Evolutionary conservation across 345 rosid genomes (phyloP).

Genomic region (Pugionium dolabratum): DNA sequence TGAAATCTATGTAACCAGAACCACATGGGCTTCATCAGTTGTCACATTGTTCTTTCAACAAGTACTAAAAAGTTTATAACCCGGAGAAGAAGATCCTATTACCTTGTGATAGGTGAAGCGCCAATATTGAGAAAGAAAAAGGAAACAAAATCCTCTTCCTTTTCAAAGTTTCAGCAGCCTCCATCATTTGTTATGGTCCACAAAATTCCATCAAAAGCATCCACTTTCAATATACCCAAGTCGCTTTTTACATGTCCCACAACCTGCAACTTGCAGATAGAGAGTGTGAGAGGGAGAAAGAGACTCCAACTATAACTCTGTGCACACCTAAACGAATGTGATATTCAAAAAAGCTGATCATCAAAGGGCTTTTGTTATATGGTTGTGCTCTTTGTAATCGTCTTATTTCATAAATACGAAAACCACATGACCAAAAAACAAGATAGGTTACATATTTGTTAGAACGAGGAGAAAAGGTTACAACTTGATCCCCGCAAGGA

Average conservation of each 20-base stretch:
- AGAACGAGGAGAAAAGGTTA: slow-evolving; percentile 26
- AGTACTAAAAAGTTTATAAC: slow-evolving; percentile 13
- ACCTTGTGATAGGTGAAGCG: slow-evolving; percentile 24
- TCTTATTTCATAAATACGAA: too few relatives aligned
- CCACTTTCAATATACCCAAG: slow-evolving; percentile 35
- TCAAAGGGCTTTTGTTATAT: neutral
- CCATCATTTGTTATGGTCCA: slow-evolving; percentile 9
- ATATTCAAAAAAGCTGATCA: slow-evolving; percentile 1
- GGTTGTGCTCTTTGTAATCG: too few relatives aligned
- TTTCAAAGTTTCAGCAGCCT: slow-evolving; percentile 5
- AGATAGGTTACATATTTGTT: slow-evolving; percentile 34
- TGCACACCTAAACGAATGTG: neutral
- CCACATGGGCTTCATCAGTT: neutral
- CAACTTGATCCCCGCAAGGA: slow-evolving; percentile 31
- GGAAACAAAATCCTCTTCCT: neutral
- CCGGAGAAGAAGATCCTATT: slow-evolving; percentile 5
- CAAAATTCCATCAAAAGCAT: slow-evolving; percentile 52
- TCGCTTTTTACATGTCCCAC: slow-evolving; percentile 8
- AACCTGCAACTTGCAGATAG: slow-evolving; percentile 29
- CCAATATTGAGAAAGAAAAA: neutral
- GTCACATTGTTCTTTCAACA: slow-evolving; percentile 5
- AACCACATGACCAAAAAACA: too few relatives aligned
- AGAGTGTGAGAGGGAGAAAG: slow-evolving; percentile 19
- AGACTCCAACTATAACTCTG: neutral
- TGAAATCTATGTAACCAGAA: neutral